Evolutionary conservation across 169 alveolate genomes (phyloP).

Genomic region (Cryptosporidium baileyi): DNA sequence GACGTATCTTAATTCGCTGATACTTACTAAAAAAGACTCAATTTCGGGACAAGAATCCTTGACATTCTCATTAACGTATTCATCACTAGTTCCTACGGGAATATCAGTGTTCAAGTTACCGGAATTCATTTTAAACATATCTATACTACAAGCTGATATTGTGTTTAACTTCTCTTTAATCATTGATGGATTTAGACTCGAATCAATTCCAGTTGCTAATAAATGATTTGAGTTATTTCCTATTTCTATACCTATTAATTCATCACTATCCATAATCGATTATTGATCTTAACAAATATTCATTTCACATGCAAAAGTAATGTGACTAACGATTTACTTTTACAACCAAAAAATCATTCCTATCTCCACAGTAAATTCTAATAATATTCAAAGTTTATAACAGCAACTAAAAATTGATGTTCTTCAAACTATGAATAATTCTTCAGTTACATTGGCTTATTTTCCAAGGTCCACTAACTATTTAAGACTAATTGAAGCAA

Average conservation of each 20-base stretch:
- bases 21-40: constrained; percentile 6
- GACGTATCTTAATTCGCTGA: constrained; percentile 40
- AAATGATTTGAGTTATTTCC: not conserved
- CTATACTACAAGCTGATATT: not conserved
- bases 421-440: too few relatives aligned
- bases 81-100: not conserved
- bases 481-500: too few relatives aligned
- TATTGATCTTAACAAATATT: not conserved
- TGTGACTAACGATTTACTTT: too few relatives aligned
- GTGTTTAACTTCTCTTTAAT: not conserved
- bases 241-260: not conserved
- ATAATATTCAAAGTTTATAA: too few relatives aligned
- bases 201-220: not conserved
- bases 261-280: not conserved
- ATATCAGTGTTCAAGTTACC: not conserved
- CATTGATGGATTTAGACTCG: constrained; percentile 2
- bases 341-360: too few relatives aligned
- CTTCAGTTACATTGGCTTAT: too few relatives aligned
- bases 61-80: too few relatives aligned
- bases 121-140: not conserved
- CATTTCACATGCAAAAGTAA: not conserved
- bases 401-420: too few relatives aligned
- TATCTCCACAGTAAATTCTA: too few relatives aligned
- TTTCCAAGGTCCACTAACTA: too few relatives aligned
- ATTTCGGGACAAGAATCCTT: not conserved